Percentiles rank a stretch among this genome's conserved stretches.
phyloP scores from a whole-genome alignment of 257 asterid species.

The Striga asiatica region DNA sequence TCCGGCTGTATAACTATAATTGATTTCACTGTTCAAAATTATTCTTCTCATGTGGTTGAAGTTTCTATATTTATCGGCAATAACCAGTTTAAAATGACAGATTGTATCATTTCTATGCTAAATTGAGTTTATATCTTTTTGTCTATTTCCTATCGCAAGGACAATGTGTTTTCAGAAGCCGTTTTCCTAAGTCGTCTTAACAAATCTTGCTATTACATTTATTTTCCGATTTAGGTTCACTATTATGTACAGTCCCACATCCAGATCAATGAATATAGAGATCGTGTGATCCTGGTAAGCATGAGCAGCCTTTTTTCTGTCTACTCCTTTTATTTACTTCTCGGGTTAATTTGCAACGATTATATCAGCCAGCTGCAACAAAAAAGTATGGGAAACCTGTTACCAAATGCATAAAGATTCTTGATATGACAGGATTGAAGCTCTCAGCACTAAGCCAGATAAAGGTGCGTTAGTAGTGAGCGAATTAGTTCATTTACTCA shows the following conservation, averaged over 20 bases:
- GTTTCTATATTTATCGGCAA: no score
- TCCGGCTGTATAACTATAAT: no score
- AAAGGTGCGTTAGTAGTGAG: conserved; percentile 35
- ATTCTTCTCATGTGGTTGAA: no score
- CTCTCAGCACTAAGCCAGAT: conserved; percentile 55
- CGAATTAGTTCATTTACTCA: neutral
- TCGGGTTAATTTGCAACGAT: conserved; percentile 8
- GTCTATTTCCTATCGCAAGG: neutral
- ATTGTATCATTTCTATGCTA: neutral
- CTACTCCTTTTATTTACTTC: neutral
- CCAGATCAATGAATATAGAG: conserved; percentile 73
- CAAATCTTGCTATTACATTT: conserved; percentile 1
- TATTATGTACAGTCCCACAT: conserved; percentile 75
- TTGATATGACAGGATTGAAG: conserved; percentile 70
- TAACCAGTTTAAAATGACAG: no score
- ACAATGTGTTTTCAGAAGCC: neutral
- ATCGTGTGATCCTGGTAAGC: conserved; percentile 66
- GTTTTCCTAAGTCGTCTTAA: neutral
- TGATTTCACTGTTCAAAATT: no score
- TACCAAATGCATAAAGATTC: conserved; percentile 50
- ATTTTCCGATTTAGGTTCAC: conserved; percentile 38
- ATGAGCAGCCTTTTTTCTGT: conserved; percentile 1
- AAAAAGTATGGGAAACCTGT: conserved; percentile 40
- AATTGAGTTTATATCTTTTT: neutral
- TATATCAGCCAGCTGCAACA: conserved; percentile 44